Base-by-base conservation (phyloP, 1,284 basidiomycete species). In the Cutaneotrichosporon mucoides region DNA sequence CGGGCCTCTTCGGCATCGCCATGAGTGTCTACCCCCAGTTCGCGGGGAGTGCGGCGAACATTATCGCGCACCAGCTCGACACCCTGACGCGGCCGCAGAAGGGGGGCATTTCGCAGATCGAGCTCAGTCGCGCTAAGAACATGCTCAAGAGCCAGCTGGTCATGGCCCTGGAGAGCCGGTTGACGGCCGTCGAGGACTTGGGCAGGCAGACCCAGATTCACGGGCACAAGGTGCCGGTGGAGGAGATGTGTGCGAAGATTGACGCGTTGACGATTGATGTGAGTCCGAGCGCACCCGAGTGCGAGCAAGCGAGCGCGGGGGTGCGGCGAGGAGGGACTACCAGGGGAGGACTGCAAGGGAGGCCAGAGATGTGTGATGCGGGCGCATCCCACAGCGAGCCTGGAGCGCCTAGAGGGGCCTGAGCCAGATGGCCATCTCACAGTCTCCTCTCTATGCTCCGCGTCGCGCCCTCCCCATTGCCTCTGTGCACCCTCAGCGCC, bases 101-200 rank as follows among this genome's bases (percentile, higher is more conserved):
- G 55, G 72, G 73, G 11, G 76, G 76, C 6, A 70, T 79, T 16
- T 69, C 70, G 7, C 64, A 70, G 62, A 67, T 57, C 41, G 95
- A 99, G 76, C 83, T 98, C 40, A 81, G 79, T 56, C 83, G 95
- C 54, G 95, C 95, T 41, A 94, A 93, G 82, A 98, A 98, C 75
- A 95, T 98, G 82, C 84, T 99, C 62, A 94, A 94, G 80, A 89
- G 88, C 48, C 90, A 88, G 61, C 79, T 99, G 66, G 89, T 95
- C 79, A 98, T 98, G 95, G 91, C 92, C 4, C 80, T 98, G 47
- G 95, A 99, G 81, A 93, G 90, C 70, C 81, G 91, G 42, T 82
- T 90, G 33, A 87, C 97, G 2, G 91, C 92, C 71, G 91, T 94
- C 1, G 92, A 95, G 76, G 82, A 83, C 63, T 73, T 83, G 33